phyloP scores from a whole-genome alignment of 371 early-diverging fungal species.

The Saksenaea oblongispora region DNA sequence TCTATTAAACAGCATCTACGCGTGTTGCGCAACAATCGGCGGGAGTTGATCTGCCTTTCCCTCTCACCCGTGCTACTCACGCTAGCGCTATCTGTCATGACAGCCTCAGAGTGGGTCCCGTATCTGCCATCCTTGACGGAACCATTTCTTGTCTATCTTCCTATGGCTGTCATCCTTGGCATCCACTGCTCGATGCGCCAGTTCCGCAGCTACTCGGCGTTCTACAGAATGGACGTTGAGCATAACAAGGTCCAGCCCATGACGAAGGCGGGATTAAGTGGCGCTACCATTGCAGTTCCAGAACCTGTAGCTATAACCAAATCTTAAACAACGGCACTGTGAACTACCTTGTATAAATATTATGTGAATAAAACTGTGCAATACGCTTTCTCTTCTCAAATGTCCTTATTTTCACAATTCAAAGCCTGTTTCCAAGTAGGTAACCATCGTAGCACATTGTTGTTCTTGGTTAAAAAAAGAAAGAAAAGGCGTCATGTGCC shows the following conservation, averaged over 20 bases:
- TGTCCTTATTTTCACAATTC: too few species aligned
- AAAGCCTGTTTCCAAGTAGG: too few species aligned
- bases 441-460: too few species aligned
- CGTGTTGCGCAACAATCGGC: slow-evolving; percentile 16
- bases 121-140: background rate
- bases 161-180: background rate
- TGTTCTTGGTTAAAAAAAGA: background rate
- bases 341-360: too few species aligned
- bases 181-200: background rate
- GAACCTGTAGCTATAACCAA: background rate
- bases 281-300: background rate
- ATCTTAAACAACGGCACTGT: background rate
- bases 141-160: background rate
- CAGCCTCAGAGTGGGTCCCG: slow-evolving; percentile 10
- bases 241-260: background rate
- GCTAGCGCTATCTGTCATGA: slow-evolving; percentile 6
- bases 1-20: slow-evolving; percentile 5
- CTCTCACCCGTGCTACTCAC: slow-evolving; percentile 16
- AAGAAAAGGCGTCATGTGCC: background rate
- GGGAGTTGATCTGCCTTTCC: slow-evolving; percentile 10
- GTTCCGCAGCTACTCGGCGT: background rate
- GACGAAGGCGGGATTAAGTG: background rate
- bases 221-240: background rate
- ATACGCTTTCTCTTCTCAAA: too few species aligned
- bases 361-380: too few species aligned